phyloP scores from a whole-genome alignment of 176 grass and related monocot genomes.

The Oryza meridionalis region DNA sequence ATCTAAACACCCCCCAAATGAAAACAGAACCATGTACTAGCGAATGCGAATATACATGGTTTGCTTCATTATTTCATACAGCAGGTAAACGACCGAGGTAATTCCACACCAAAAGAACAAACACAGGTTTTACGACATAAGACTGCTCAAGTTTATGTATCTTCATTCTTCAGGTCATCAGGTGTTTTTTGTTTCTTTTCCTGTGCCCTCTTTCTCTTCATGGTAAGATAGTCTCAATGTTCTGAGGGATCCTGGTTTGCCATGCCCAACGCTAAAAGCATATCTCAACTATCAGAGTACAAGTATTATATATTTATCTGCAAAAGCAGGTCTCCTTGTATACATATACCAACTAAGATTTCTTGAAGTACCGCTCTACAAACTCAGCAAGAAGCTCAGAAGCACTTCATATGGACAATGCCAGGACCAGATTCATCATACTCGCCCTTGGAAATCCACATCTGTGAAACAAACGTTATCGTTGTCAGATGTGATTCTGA shows the following conservation, averaged over 20 bases:
- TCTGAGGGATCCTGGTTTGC: neutral
- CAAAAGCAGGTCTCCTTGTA: neutral
- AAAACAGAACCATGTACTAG: neutral
- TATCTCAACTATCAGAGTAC: neutral
- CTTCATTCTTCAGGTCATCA: neutral
- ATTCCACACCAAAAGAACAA: conserved; percentile 8
- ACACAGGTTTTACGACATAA: neutral
- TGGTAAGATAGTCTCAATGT: neutral
- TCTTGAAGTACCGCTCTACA: neutral
- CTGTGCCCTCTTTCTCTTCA: neutral
- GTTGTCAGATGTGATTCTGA: neutral
- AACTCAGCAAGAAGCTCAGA: conserved; percentile 27
- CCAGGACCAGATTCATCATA: conserved; percentile 73
- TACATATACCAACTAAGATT: neutral
- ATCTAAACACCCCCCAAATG: neutral
- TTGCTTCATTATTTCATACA: conserved; percentile 29
- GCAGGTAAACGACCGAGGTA: neutral
- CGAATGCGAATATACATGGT: neutral
- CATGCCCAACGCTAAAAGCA: neutral
- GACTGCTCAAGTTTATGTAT: neutral
- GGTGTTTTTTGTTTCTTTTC: neutral
- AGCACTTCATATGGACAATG: conserved; percentile 89
- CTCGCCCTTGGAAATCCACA: conserved; percentile 91
- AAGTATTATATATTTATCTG: neutral
- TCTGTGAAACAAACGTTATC: conserved; percentile 40